Evolutionary conservation across 2,329 filamentous ascomycete species (phyloP).

Genomic region (Apiospora marii): DNA sequence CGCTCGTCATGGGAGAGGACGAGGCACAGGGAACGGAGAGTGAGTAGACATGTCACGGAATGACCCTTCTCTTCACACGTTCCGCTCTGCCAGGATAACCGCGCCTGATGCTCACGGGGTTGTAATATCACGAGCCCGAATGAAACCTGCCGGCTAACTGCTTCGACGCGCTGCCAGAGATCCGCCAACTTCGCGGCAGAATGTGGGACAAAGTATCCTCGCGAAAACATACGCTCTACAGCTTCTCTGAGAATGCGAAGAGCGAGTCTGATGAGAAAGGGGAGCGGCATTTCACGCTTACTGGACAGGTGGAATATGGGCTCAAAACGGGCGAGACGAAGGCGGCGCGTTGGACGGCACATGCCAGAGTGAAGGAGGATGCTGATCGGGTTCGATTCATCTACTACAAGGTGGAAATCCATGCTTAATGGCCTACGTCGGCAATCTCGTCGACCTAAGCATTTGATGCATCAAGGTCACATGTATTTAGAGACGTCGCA

Average conservation of each 20-base stretch:
- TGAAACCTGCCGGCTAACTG: neutral
- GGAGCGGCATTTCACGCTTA: neutral
- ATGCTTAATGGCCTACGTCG: neutral
- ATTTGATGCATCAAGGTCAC: neutral
- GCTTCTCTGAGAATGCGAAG: neutral
- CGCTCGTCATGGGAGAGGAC: neutral
- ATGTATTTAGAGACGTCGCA: neutral
- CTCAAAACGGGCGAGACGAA: neutral
- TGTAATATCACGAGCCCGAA: neutral
- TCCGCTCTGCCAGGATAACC: neutral
- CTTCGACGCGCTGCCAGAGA: neutral
- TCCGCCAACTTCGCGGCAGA: neutral
- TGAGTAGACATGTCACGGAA: neutral
- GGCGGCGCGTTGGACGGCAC: neutral
- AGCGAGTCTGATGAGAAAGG: neutral
- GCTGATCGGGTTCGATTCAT: neutral
- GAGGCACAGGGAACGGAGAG: neutral
- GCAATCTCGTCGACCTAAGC: neutral
- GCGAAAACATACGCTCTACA: neutral
- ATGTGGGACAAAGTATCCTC: slow-evolving; percentile 8
- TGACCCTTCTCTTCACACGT: neutral
- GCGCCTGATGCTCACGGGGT: neutral
- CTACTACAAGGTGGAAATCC: neutral
- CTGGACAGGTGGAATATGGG: neutral
- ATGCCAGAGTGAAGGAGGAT: neutral